Base-by-base conservation (phyloP, 2,329 filamentous ascomycete genomes). In the Colletotrichum cuscutae region DNA sequence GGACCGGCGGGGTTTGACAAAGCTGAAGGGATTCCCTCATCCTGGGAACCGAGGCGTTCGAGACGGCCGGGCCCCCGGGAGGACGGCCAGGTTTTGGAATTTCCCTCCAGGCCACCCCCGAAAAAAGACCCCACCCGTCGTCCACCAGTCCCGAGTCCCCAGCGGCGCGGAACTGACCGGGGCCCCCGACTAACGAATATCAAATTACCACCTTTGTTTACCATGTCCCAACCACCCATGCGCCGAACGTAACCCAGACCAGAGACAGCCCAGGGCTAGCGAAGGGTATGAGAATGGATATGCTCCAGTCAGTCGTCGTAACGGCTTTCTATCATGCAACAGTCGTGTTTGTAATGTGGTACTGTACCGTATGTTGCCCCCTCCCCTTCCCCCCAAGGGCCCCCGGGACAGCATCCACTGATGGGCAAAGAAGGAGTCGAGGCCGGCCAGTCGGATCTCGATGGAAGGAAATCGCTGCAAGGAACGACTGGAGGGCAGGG, bases 111-210 rank as follows among this genome's bases (percentile, higher is more conserved):
- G 60, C 42, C 30, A 35, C 37, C 37, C 37, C 37, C 35, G 42
- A 32, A 35, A 35, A 26, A n/a, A 42, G 26, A n/a, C 37, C 42
- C 42, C 37, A 46, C 26, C 61, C 28, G 49, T 30, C n/a, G 49
- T 32, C 61, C 46, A 64, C 28, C n/a, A 35, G 61, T 35, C 49
- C 61, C 61, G 62, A 42, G 19, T 57, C 63, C 52, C 35, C 53
- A 57, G 32, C n/a, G 8, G 19, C 26, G 57, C 26, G 35, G 53
- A 32, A 32, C 63, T 30, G 52, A 46, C 63, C 57, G 37, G 53
- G 30, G 24, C 24, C 63, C 54, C 19, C 26, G 64, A 46, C 53
- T 49, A 56, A 22, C 26, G 26, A 46, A 42, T 42, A 42, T n/a
- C 52, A 57, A 46, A 59, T 58, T 46, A 13, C 22, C 32, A 46